A percentile compares a stretch with the other conserved stretches of the same genome.
Conservation (phyloP, 371 early-diverging fungal species). For the Blastocladiella emersonii region DNA sequence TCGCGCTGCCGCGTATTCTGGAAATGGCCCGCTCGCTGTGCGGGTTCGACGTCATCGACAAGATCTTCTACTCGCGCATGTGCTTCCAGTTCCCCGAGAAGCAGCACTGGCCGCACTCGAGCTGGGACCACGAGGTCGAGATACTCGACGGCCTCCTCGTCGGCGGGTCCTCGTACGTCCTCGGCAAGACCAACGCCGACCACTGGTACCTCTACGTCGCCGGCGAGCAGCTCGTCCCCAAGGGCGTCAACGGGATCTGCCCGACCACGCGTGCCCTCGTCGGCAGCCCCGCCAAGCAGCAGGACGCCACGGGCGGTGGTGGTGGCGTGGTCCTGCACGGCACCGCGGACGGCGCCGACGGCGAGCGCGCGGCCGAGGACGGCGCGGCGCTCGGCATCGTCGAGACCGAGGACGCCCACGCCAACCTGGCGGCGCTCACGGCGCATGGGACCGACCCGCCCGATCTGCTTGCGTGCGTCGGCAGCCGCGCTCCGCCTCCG, state of each 20-base stretch:
- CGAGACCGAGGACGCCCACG: background rate
- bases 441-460: background rate
- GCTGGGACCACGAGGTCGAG: conserved; percentile 77
- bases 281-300: background rate
- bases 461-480: background rate
- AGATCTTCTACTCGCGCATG: conserved; percentile 88
- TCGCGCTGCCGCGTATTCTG: conserved; percentile 66
- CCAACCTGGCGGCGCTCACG: conserved; percentile 2
- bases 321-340: no score
- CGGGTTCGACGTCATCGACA: conserved; percentile 32
- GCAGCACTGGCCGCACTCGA: conserved; percentile 73
- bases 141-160: conserved; percentile 55
- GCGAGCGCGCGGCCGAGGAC: background rate
- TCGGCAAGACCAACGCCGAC: conserved; percentile 83
- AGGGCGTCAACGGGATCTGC: background rate
- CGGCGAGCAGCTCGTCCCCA: conserved; percentile 4
- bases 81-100: conserved; percentile 89
- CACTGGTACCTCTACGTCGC: conserved; percentile 84
- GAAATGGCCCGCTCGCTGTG: conserved; percentile 61
- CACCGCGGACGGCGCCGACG: background rate
- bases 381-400: background rate
- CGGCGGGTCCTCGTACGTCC: conserved; percentile 68
- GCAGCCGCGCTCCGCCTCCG: background rate
- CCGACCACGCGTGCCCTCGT: background rate
- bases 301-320: no score